Evolutionary conservation across 495 filamentous ascomycete species (phyloP).

Genomic region (Hyaloscypha hepaticicola): DNA sequence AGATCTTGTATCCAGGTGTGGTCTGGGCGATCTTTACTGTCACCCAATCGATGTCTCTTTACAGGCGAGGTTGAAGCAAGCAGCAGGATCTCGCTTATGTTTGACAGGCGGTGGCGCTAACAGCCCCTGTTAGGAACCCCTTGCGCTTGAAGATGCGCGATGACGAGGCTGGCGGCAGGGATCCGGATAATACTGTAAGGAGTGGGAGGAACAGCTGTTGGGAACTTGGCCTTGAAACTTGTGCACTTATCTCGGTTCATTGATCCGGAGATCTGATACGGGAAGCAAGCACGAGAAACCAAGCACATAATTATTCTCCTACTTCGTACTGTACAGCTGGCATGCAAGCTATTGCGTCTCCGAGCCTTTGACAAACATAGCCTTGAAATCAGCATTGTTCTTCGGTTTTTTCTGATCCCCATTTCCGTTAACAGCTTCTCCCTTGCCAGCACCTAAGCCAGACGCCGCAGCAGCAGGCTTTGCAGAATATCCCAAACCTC

Average conservation of each 20-base stretch:
- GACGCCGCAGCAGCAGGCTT: slow-evolving; percentile 35
- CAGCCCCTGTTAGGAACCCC: not conserved
- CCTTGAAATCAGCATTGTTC: slow-evolving; percentile 87
- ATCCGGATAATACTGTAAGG: not conserved
- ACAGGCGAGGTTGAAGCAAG: not conserved
- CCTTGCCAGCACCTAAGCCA: slow-evolving; percentile 6
- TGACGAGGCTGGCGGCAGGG: not conserved
- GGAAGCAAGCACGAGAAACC: too few species aligned
- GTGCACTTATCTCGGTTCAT: too few species aligned
- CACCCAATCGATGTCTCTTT: not conserved
- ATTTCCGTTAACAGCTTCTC: slow-evolving; percentile 11
- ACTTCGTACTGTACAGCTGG: not conserved
- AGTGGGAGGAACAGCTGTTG: not conserved
- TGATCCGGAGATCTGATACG: not conserved
- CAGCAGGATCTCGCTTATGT: not conserved
- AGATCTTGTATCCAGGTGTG: not conserved
- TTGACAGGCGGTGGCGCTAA: not conserved
- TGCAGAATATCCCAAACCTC: slow-evolving; percentile 46
- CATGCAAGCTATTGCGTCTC: slow-evolving; percentile 16
- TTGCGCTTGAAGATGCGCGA: slow-evolving; percentile 11
- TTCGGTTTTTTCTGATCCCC: slow-evolving; percentile 47
- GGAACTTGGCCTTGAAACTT: not conserved
- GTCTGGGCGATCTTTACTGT: not conserved
- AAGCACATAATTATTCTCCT: not conserved
- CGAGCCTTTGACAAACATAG: slow-evolving; percentile 60